Percentiles rank a stretch among this genome's conserved stretches.
These are phyloP conservation scores for Daldinia bambusicola DNA, from an alignment of 495 filamentous ascomycete species.

Conservation along the genomic window DNA sequence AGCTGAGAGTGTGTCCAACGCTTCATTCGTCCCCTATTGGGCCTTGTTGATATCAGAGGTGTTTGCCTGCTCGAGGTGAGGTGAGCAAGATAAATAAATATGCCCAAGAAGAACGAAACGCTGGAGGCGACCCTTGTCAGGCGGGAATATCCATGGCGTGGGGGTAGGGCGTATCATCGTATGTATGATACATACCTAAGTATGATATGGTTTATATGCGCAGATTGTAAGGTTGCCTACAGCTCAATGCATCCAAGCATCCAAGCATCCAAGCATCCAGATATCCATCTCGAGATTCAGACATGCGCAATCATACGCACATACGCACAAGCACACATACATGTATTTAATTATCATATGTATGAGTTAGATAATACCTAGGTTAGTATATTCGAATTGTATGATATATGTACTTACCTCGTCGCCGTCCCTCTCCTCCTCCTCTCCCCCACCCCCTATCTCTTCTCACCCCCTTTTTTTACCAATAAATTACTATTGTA, in stretches of 20 bases:
- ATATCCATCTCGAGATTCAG: neutral
- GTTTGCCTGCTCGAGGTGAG: slow-evolving; percentile 22
- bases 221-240: slow-evolving; percentile 11
- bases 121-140: slow-evolving; percentile 7
- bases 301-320: slow-evolving; percentile 3
- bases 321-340: too few relatives aligned
- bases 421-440: neutral
- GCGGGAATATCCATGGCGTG: slow-evolving; percentile 13
- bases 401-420: slow-evolving; percentile 8
- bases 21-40: slow-evolving; percentile 3
- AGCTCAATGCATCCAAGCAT: neutral
- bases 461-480: too few relatives aligned
- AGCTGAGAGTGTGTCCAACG: slow-evolving; percentile 11
- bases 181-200: neutral
- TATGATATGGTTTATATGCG: neutral
- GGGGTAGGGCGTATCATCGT: slow-evolving; percentile 7
- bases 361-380: too few relatives aligned
- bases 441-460: too few relatives aligned
- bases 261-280: neutral
- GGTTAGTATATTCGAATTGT: neutral
- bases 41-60: slow-evolving; percentile 1
- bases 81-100: slow-evolving; percentile 28
- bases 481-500: too few relatives aligned
- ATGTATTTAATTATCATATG: neutral
- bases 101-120: slow-evolving; percentile 3